These are phyloP conservation scores for Discostella stelligera DNA, from an alignment of 352 stramenopile genomes.

Conservation along the genomic window DNA sequence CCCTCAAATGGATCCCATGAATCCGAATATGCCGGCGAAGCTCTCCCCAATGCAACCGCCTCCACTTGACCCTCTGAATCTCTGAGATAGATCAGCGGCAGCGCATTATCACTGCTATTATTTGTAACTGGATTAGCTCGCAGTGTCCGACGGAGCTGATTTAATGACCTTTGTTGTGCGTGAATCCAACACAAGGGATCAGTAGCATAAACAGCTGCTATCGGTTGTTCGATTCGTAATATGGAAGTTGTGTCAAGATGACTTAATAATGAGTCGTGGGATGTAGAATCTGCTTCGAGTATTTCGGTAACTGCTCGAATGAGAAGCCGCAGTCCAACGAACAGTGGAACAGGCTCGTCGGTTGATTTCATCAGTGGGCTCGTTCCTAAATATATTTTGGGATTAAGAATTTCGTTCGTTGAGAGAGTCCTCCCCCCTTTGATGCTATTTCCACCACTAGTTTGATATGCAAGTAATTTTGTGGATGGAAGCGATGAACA, in stretches of 20 bases:
- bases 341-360: slow-evolving; percentile 32
- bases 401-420: slow-evolving; percentile 35
- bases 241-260: slow-evolving; percentile 33
- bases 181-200: slow-evolving; percentile 76
- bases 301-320: slow-evolving; percentile 31
- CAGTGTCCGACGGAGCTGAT: slow-evolving; percentile 11
- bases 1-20: slow-evolving; percentile 61
- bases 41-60: slow-evolving; percentile 58
- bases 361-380: slow-evolving; percentile 3
- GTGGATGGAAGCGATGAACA: no score
- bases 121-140: neutral
- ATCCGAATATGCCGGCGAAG: slow-evolving; percentile 45
- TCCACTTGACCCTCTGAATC: slow-evolving; percentile 67
- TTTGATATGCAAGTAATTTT: slow-evolving; percentile 3
- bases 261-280: slow-evolving; percentile 10
- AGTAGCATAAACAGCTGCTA: slow-evolving; percentile 49
- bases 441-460: neutral
- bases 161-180: slow-evolving; percentile 46
- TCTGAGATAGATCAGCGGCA: slow-evolving; percentile 61
- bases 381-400: slow-evolving; percentile 34
- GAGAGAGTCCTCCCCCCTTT: slow-evolving; percentile 35
- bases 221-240: slow-evolving; percentile 61
- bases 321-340: slow-evolving; percentile 25
- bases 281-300: neutral
- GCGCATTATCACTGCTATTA: slow-evolving; percentile 8